These are phyloP conservation scores for Silene uniflora DNA, from an alignment of 148 eudicot species.

Conservation along the genomic window DNA sequence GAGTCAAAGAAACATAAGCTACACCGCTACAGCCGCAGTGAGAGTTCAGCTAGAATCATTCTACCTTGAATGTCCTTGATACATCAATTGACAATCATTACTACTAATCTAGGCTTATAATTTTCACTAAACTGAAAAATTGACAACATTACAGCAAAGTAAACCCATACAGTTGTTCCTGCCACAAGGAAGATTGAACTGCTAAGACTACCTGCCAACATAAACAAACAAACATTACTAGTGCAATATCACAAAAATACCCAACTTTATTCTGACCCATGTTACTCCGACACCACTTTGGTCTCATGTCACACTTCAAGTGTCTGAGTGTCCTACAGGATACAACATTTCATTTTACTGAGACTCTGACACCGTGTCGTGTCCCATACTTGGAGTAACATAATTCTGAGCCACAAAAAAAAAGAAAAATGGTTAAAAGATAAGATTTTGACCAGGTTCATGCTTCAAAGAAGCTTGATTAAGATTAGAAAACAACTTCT, in stretches of 20 bases:
- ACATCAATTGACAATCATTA: background rate
- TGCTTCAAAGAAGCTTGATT: constrained; percentile 69
- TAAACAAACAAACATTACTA: background rate
- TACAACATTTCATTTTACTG: no score
- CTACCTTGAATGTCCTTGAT: no score
- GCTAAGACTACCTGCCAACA: constrained; percentile 65
- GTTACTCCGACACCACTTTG: no score
- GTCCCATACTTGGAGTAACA: no score
- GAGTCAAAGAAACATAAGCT: no score
- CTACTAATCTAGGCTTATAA: background rate
- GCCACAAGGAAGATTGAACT: constrained; percentile 79
- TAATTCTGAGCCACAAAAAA: background rate
- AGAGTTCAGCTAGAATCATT: background rate
- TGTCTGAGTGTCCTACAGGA: no score
- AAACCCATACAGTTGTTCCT: constrained; percentile 69
- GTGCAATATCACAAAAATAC: no score
- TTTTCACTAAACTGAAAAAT: background rate
- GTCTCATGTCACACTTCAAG: no score
- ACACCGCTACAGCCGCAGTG: background rate
- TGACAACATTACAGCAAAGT: background rate
- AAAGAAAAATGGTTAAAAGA: background rate
- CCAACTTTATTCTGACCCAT: no score
- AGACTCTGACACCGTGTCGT: no score
- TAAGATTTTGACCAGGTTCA: constrained; percentile 54
- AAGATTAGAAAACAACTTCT: constrained; percentile 81